A percentile compares a stretch with the other conserved stretches of the same genome.
phyloP scores from a whole-genome alignment of 2,329 filamentous ascomycete species.

The Clarireedia homoeocarpa region DNA sequence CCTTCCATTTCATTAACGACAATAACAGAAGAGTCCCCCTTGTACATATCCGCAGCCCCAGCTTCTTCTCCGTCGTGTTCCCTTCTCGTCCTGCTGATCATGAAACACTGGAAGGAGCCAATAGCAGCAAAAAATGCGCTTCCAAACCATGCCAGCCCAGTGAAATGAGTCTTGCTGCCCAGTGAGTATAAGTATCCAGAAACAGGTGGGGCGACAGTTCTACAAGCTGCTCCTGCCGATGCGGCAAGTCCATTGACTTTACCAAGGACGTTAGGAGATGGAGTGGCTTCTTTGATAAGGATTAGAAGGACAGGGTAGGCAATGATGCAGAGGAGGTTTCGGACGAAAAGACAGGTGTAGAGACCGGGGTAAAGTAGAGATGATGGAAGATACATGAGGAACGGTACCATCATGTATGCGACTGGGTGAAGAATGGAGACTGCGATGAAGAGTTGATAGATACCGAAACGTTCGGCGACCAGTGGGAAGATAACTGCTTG shows the following conservation, averaged over 20 bases:
- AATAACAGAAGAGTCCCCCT: neutral
- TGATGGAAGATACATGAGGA: conserved; percentile 45
- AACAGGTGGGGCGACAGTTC: conserved; percentile 59
- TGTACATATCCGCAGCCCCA: neutral
- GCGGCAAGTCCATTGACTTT: conserved; percentile 60
- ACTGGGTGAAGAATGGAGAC: conserved; percentile 54
- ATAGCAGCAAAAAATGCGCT: conserved; percentile 48
- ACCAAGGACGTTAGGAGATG: conserved; percentile 47
- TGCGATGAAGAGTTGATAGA: conserved; percentile 48
- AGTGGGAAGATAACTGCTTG: conserved; percentile 55
- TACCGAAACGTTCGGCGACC: conserved; percentile 49
- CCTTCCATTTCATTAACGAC: neutral
- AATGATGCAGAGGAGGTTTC: conserved; percentile 54
- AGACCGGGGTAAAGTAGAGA: conserved; percentile 47
- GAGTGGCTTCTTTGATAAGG: conserved; percentile 59
- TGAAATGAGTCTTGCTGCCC: conserved; percentile 51
- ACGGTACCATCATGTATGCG: conserved; percentile 52
- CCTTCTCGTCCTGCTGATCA: conserved; percentile 17
- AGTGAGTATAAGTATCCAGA: conserved; percentile 55
- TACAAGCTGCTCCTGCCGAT: conserved; percentile 56
- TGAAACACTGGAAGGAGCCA: conserved; percentile 53
- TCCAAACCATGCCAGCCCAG: conserved; percentile 56
- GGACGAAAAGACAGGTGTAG: conserved; percentile 39
- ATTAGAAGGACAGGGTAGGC: conserved; percentile 59
- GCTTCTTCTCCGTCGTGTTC: conserved; percentile 10